Evolutionary conservation across 2,329 filamentous ascomycete genomes (phyloP).

Genomic region (Trichophyton benhamiae): DNA sequence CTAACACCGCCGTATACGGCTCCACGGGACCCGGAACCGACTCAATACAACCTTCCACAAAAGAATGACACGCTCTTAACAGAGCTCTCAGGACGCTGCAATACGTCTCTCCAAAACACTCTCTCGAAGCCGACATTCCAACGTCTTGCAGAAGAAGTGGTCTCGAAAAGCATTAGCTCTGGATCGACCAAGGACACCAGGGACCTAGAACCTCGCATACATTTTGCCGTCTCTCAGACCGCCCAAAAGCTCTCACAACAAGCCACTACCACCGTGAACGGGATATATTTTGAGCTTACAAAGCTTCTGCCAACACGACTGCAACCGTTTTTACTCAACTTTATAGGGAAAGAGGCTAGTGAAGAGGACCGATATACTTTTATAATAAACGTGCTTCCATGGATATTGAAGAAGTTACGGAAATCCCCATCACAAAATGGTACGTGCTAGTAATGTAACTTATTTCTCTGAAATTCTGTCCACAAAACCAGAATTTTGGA

Average conservation of each 20-base stretch:
- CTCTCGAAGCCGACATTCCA: background rate
- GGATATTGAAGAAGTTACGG: background rate
- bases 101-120: background rate
- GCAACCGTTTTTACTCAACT: background rate
- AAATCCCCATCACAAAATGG: background rate
- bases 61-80: background rate
- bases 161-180: background rate
- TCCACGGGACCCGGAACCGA: background rate
- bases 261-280: background rate
- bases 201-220: slow-evolving; percentile 1
- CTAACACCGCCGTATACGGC: slow-evolving; percentile 3
- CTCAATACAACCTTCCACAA: background rate
- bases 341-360: slow-evolving; percentile 1
- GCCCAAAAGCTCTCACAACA: background rate
- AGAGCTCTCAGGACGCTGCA: slow-evolving; percentile 1
- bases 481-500: background rate
- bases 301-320: background rate
- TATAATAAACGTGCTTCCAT: slow-evolving; percentile 2
- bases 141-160: background rate
- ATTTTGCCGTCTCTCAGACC: background rate
- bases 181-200: background rate
- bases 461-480: background rate
- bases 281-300: slow-evolving; percentile 2
- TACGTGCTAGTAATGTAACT: background rate
- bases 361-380: slow-evolving; percentile 1